These are phyloP conservation scores for Aspergillus cristatus DNA, from an alignment of 495 filamentous ascomycete species.

Conservation along the genomic window DNA sequence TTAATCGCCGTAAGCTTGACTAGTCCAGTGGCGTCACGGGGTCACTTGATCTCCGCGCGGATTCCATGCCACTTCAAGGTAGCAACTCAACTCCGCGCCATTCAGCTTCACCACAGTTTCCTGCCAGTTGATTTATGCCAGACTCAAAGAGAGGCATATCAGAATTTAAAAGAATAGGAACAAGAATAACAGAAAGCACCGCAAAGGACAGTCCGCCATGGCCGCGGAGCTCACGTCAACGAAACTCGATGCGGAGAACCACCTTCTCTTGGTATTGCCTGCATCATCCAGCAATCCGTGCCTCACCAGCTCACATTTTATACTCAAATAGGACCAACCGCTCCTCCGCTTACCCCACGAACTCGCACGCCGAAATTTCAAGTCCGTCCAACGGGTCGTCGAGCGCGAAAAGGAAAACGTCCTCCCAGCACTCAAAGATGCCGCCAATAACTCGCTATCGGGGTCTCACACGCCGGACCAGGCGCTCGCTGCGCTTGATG, in stretches of 20 bases:
- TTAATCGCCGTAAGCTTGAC: neutral
- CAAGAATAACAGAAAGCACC: too few species aligned
- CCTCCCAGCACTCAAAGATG: constrained; percentile 58
- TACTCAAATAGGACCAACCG: constrained; percentile 87
- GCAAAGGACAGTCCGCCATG: constrained; percentile 16
- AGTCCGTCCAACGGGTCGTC: constrained; percentile 69
- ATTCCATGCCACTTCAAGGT: neutral
- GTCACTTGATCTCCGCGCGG: constrained; percentile 2
- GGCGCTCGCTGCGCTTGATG: constrained; percentile 66
- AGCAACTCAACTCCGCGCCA: too few species aligned
- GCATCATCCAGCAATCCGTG: too few species aligned
- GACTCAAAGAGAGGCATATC: too few species aligned
- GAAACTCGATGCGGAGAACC: constrained; percentile 65
- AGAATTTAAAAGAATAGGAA: too few species aligned
- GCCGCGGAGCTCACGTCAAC: constrained; percentile 48
- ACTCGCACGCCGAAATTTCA: constrained; percentile 86
- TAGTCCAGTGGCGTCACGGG: too few species aligned
- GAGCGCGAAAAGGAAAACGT: constrained; percentile 70
- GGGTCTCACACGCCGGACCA: constrained; percentile 52
- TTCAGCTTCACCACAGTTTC: too few species aligned
- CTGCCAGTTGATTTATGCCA: too few species aligned
- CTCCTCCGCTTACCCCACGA: constrained; percentile 87
- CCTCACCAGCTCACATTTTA: too few species aligned
- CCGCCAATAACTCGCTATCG: constrained; percentile 56
- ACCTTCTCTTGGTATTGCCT: constrained; percentile 54